phyloP scores from a whole-genome alignment of 1,139 yeast species.

The Pichia sp. region DNA sequence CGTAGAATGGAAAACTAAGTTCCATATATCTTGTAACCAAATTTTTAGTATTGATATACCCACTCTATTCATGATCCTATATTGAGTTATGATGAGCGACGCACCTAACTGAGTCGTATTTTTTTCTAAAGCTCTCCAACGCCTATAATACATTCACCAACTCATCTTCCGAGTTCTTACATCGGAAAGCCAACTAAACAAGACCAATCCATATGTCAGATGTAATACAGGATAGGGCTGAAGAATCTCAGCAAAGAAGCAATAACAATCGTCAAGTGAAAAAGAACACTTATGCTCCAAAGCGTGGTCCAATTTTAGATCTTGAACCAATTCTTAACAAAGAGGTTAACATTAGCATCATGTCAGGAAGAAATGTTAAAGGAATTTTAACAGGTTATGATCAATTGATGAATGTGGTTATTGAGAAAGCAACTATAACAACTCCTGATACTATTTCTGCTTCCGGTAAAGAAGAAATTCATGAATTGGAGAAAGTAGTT shows the following conservation, averaged over 20 bases:
- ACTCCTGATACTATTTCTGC: slow-evolving; percentile 22
- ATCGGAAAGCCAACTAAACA: too few relatives aligned
- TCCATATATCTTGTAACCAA: too few relatives aligned
- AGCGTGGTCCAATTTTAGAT: slow-evolving; percentile 72
- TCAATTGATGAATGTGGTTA: slow-evolving; percentile 85
- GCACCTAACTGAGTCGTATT: too few relatives aligned
- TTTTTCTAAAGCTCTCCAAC: too few relatives aligned
- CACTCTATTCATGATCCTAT: too few relatives aligned
- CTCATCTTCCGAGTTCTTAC: too few relatives aligned
- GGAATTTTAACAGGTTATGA: slow-evolving; percentile 87
- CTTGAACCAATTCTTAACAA: slow-evolving; percentile 71
- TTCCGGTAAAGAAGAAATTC: slow-evolving; percentile 49
- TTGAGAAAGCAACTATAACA: slow-evolving; percentile 74
- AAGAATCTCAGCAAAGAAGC: slow-evolving; percentile 4
- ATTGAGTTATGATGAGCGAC: too few relatives aligned
- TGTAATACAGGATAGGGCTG: neutral
- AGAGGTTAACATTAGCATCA: slow-evolving; percentile 66
- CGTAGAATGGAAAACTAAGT: too few relatives aligned
- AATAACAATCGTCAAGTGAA: slow-evolving; percentile 11
- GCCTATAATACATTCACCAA: too few relatives aligned
- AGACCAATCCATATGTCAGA: neutral
- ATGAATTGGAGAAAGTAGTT: slow-evolving; percentile 40
- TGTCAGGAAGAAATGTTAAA: slow-evolving; percentile 77
- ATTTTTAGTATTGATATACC: too few relatives aligned
- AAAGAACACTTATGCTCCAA: slow-evolving; percentile 21